Evolutionary conservation across 1,284 basidiomycete genomes (phyloP).

Genomic region (Boletellus sp.): DNA sequence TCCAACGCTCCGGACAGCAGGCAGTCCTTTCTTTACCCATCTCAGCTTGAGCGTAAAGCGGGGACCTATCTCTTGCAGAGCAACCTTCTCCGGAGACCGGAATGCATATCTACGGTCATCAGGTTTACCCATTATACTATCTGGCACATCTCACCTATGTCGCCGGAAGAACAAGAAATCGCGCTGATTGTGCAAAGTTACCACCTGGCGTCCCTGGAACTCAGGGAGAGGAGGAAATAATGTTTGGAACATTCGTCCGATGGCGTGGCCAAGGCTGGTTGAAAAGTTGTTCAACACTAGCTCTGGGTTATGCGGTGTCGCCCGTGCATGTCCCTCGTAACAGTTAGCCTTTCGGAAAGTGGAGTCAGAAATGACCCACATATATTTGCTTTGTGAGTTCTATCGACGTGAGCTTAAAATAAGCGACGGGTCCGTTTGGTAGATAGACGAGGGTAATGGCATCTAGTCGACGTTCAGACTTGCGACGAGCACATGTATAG

Average conservation of each 20-base stretch:
- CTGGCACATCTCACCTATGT: constrained; percentile 61
- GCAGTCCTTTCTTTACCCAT: constrained; percentile 86
- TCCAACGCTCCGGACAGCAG: constrained; percentile 68
- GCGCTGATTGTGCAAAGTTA: constrained; percentile 95
- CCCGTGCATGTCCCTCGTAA: constrained; percentile 83
- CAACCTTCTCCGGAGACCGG: constrained; percentile 85
- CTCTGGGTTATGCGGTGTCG: constrained; percentile 93
- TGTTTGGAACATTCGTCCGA: constrained; percentile 93
- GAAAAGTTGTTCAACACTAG: constrained; percentile 95
- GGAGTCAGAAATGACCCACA: constrained; percentile 42
- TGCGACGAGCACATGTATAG: constrained; percentile 2
- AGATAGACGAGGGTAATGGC: constrained; percentile 91
- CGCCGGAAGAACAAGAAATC: constrained; percentile 98
- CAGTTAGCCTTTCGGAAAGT: constrained; percentile 8
- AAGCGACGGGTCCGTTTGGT: constrained; percentile 91
- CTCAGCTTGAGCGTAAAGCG: constrained; percentile 93
- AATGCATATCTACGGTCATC: constrained; percentile 76
- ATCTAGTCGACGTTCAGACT: constrained; percentile 42
- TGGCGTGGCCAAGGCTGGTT: constrained; percentile 88
- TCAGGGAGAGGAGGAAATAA: constrained; percentile 94
- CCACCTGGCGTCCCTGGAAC: constrained; percentile 95
- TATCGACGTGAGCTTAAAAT: constrained; percentile 92
- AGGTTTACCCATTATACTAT: background rate
- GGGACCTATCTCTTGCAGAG: constrained; percentile 96
- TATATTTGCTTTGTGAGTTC: constrained; percentile 84